Percentiles rank a stretch among this genome's conserved stretches.
Evolutionary conservation across 78 protist species (phyloP).

Genomic region (Dictyostelium purpureum): DNA sequence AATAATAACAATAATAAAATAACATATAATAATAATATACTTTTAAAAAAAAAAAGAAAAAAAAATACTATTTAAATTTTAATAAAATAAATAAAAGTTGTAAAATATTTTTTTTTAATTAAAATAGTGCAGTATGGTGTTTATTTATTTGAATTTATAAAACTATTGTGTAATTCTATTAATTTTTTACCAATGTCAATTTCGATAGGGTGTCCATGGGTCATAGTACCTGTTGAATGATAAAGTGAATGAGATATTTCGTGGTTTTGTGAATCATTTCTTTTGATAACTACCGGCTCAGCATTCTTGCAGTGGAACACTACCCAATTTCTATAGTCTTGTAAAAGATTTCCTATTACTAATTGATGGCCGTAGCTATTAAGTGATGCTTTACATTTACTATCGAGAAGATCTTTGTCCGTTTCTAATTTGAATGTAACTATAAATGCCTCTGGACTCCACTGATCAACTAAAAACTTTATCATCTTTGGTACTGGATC

Average conservation of each 20-base stretch:
- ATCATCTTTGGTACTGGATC: slow-evolving; percentile 76
- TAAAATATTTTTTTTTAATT: no score
- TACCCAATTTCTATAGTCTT: slow-evolving; percentile 69
- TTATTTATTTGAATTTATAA: neutral
- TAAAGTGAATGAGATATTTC: neutral
- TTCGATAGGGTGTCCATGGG: slow-evolving; percentile 15
- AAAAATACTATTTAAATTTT: no score
- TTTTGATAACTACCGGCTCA: neutral
- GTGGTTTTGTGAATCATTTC: neutral
- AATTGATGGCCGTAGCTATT: slow-evolving; percentile 64
- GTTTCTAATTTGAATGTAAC: slow-evolving; percentile 88
- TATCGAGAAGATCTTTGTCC: slow-evolving; percentile 55
- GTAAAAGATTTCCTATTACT: slow-evolving; percentile 79
- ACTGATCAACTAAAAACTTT: slow-evolving; percentile 1
- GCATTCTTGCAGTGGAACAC: neutral
- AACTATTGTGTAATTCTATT: neutral
- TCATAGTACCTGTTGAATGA: neutral
- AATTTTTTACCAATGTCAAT: slow-evolving; percentile 3
- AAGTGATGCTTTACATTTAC: slow-evolving; percentile 45
- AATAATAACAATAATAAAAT: no score
- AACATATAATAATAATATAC: no score
- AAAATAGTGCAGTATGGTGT: no score
- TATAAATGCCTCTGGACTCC: slow-evolving; percentile 74
- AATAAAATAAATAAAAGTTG: no score
- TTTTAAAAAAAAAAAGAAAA: no score